These are phyloP conservation scores for Macrotyloma uniflorum DNA, from an alignment of 306 rosid species.

Conservation along the genomic window DNA sequence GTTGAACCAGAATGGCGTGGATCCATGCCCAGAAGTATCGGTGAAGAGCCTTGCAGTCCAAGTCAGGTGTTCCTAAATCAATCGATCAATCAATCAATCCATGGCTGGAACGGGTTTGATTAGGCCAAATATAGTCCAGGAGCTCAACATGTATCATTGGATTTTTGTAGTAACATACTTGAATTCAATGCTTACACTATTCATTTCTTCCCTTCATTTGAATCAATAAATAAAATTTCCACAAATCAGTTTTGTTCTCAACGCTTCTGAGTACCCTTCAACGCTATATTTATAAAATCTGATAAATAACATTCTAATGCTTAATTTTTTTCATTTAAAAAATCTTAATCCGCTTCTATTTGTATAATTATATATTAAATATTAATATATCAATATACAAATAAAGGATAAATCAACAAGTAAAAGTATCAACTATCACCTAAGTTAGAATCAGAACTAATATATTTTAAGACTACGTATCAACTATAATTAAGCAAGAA, in stretches of 20 bases:
- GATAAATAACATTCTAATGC: no score
- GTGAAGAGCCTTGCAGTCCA: slow-evolving; percentile 68
- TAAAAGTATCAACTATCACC: no score
- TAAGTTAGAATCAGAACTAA: no score
- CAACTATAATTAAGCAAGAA: no score
- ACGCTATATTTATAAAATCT: no score
- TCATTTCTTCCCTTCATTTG: not conserved
- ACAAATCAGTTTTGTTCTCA: not conserved
- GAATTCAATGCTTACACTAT: not conserved
- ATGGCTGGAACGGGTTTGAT: not conserved
- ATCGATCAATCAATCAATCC: no score
- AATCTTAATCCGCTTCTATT: no score
- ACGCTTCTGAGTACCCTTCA: not conserved
- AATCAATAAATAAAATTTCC: not conserved
- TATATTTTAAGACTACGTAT: no score
- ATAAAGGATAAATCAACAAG: no score
- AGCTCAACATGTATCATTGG: not conserved
- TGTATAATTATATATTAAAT: no score
- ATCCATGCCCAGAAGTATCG: slow-evolving; percentile 42
- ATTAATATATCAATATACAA: no score
- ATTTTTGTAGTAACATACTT: not conserved
- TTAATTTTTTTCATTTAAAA: no score
- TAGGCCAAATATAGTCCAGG: not conserved
- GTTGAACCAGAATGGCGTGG: slow-evolving; percentile 40
- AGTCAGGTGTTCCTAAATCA: slow-evolving; percentile 47